A percentile compares a stretch with the other conserved stretches of the same genome.
Evolutionary conservation across 177 flowering plant genomes (phyloP).

Genomic region (Vitis hybrid): DNA sequence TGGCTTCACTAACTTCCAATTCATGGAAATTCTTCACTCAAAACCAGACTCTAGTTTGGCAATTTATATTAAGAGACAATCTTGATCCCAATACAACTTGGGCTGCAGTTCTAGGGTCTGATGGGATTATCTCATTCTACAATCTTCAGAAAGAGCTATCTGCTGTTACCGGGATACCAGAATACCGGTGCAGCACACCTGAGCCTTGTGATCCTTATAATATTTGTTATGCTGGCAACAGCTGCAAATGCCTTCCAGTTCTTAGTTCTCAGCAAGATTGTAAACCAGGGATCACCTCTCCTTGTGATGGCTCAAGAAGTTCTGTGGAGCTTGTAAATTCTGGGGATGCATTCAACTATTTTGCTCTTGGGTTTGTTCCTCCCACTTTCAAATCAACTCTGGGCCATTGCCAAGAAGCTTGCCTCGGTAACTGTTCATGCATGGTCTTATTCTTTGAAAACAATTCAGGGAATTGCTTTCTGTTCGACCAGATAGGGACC

Average conservation of each 20-base stretch:
- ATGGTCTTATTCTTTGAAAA: conserved; percentile 34
- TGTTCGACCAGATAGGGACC: conserved; percentile 42
- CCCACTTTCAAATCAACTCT: conserved; percentile 30
- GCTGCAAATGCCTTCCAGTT: background rate
- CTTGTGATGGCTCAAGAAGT: background rate
- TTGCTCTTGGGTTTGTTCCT: conserved; percentile 30
- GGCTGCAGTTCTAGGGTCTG: background rate
- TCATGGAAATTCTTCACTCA: conserved; percentile 1
- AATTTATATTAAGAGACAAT: background rate
- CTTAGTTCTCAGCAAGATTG: background rate
- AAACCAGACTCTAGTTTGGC: background rate
- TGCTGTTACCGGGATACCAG: background rate
- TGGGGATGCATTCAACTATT: conserved; percentile 35
- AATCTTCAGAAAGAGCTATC: background rate
- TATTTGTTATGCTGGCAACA: background rate
- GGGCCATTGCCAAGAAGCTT: conserved; percentile 29
- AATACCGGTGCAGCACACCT: background rate
- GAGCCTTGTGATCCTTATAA: conserved; percentile 7
- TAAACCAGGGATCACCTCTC: background rate
- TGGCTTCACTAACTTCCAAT: background rate
- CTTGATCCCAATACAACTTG: background rate
- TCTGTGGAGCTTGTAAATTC: conserved; percentile 22
- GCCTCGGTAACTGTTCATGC: conserved; percentile 46
- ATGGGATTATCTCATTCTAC: conserved; percentile 1
- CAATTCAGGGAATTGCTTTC: conserved; percentile 31